phyloP scores from a whole-genome alignment of 2,329 filamentous ascomycete species.

The Ophiobolus disseminans region DNA sequence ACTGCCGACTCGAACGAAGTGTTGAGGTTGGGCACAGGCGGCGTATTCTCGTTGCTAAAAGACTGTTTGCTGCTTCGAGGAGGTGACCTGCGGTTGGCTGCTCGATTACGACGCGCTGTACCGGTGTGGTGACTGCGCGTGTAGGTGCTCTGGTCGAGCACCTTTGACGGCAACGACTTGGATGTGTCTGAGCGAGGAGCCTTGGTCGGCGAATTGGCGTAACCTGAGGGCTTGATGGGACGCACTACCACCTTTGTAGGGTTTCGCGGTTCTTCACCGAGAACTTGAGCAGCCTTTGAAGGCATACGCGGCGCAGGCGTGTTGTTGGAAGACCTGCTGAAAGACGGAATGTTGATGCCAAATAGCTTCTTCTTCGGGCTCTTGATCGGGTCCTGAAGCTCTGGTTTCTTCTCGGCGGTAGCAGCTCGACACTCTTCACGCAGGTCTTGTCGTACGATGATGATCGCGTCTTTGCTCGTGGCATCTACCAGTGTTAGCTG shows the following conservation, averaged over 20 bases:
- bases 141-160: constrained; percentile 20
- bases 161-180: constrained; percentile 32
- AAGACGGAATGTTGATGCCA: constrained; percentile 39
- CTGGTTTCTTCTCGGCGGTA: constrained; percentile 16
- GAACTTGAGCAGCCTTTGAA: constrained; percentile 40
- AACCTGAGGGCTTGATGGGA: constrained; percentile 21
- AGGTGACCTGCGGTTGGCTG: constrained; percentile 13
- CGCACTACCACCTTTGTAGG: constrained; percentile 16
- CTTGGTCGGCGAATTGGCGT: constrained; percentile 19
- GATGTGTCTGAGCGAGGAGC: constrained; percentile 31
- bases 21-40: not conserved
- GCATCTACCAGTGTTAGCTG: not conserved
- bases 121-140: constrained; percentile 8
- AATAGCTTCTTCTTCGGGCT: constrained; percentile 53
- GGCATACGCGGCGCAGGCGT: constrained; percentile 25
- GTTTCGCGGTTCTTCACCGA: constrained; percentile 38
- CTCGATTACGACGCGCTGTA: constrained; percentile 4
- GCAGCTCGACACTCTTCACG: constrained; percentile 25
- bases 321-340: constrained; percentile 22
- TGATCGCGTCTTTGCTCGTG: constrained; percentile 14
- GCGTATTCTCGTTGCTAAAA: constrained; percentile 6
- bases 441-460: constrained; percentile 30
- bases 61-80: constrained; percentile 12
- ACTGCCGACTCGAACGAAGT: constrained; percentile 16
- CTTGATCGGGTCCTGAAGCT: constrained; percentile 27